Conservation (phyloP, 257 asterid species). For the Solanum gandarillasii region DNA sequence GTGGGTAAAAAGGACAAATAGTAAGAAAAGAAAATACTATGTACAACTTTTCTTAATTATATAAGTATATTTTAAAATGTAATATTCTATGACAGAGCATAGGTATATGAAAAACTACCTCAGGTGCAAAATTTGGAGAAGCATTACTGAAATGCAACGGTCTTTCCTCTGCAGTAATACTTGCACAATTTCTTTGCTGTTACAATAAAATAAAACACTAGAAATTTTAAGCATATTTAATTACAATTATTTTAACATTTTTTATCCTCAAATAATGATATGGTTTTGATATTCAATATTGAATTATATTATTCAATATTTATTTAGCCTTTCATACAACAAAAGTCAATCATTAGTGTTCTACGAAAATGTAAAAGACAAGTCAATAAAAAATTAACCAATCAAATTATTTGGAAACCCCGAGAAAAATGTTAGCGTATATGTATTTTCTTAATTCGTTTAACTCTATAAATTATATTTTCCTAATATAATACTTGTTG, state of each 20-base stretch:
- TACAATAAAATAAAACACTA: too few relatives aligned
- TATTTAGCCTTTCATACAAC: not conserved
- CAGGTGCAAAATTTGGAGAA: not conserved
- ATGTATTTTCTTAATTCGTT: too few relatives aligned
- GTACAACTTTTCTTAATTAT: not conserved
- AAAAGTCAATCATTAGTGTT: too few relatives aligned
- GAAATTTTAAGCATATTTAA: not conserved
- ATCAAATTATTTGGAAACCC: not conserved
- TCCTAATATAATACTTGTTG: not conserved
- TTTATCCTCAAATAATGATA: too few relatives aligned
- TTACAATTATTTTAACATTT: too few relatives aligned
- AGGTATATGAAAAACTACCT: not conserved
- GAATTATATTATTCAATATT: too few relatives aligned
- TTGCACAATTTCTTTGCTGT: too few relatives aligned
- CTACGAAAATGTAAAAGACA: too few relatives aligned
- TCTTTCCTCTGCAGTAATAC: not conserved
- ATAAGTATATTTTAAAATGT: too few relatives aligned
- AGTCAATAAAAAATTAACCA: too few relatives aligned
- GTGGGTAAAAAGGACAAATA: not conserved
- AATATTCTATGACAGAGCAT: not conserved
- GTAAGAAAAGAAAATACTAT: not conserved
- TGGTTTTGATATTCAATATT: not conserved
- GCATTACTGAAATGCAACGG: too few relatives aligned
- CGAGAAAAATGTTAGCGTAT: not conserved
- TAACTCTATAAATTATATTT: not conserved